A percentile compares a stretch with the other conserved stretches of the same genome.
These are phyloP conservation scores for Nicotiana rustica DNA, from an alignment of 305 asterid species.

Conservation along the genomic window DNA sequence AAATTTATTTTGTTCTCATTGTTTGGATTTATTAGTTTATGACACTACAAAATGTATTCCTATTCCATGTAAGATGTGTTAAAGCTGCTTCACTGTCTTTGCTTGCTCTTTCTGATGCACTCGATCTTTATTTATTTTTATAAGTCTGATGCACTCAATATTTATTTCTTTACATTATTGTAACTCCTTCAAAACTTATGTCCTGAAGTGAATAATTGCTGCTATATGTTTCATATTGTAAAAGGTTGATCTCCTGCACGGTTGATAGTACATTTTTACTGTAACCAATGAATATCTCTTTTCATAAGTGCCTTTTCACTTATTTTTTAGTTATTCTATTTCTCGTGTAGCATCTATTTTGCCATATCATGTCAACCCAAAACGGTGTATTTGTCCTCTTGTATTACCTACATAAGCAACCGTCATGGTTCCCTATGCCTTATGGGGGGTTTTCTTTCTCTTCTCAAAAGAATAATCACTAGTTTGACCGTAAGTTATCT, in stretches of 20 bases:
- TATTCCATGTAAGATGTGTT: not conserved
- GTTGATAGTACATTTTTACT: not conserved
- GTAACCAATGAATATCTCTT: not conserved
- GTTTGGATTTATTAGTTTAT: not conserved
- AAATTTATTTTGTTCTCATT: not conserved
- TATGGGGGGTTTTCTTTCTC: not conserved
- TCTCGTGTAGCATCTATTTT: not conserved
- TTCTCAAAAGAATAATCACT: not conserved
- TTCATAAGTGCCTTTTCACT: not conserved
- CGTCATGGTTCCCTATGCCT: not conserved
- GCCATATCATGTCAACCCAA: not conserved
- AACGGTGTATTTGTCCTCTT: not conserved
- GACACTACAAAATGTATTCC: not conserved
- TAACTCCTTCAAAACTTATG: not conserved
- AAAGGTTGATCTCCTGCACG: not conserved
- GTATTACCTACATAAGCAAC: not conserved
- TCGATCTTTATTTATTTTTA: not conserved
- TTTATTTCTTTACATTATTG: not conserved
- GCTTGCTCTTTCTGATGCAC: not conserved
- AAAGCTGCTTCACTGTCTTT: not conserved
- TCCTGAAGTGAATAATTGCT: not conserved
- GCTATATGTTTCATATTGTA: not conserved
- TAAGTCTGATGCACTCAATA: not conserved
- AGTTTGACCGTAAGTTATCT: not conserved
- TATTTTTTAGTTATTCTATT: not conserved